These are phyloP conservation scores for Talaromyces borbonicus DNA, from an alignment of 495 filamentous ascomycete genomes.

Conservation along the genomic window DNA sequence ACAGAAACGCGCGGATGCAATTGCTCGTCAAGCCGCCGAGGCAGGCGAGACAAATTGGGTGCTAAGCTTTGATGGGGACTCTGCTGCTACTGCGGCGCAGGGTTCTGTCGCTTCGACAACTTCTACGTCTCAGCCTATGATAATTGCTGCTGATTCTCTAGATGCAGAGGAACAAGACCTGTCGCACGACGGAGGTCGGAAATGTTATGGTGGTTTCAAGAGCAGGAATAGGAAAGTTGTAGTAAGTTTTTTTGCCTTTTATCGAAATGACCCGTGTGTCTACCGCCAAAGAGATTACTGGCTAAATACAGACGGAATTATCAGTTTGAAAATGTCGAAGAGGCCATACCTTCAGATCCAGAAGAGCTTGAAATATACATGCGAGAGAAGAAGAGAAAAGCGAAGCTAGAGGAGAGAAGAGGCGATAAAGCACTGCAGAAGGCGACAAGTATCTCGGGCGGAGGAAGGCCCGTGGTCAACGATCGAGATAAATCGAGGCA, in stretches of 20 bases:
- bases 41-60: constrained; percentile 87
- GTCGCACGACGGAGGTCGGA: constrained; percentile 25
- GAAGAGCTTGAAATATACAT: not conserved
- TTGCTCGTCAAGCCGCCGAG: constrained; percentile 60
- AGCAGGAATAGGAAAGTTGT: constrained; percentile 20
- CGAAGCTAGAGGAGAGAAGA: not conserved
- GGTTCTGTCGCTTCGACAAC: constrained; percentile 3
- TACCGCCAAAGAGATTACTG: not conserved
- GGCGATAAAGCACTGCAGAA: not conserved
- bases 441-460: constrained; percentile 5
- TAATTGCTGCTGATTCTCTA: constrained; percentile 27
- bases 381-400: not conserved
- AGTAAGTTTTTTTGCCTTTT: not conserved
- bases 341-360: not conserved
- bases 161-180: constrained; percentile 27
- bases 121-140: constrained; percentile 16
- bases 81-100: constrained; percentile 25
- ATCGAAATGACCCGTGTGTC: no score
- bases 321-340: not conserved
- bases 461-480: not conserved
- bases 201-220: constrained; percentile 31
- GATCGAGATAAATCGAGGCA: constrained; percentile 1
- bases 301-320: not conserved
- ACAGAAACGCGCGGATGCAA: constrained; percentile 57
- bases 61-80: constrained; percentile 32